Evolutionary conservation across 2,329 filamentous ascomycete genomes (phyloP).

Genomic region (Xylaria sp.): DNA sequence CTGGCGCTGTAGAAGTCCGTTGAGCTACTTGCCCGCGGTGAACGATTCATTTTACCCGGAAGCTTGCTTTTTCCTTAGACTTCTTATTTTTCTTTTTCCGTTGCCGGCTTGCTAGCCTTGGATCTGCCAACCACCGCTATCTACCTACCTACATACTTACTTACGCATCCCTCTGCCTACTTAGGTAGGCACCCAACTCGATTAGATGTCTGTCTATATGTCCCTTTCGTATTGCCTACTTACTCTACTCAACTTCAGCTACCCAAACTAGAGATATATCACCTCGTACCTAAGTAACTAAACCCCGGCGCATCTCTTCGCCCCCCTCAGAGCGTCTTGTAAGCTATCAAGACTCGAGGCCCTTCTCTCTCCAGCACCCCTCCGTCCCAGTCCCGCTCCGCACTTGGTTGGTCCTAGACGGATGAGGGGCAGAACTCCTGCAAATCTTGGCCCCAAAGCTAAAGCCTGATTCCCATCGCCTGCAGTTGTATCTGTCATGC

Average conservation of each 20-base stretch:
- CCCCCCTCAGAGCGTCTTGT: not conserved
- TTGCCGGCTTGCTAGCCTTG: not conserved
- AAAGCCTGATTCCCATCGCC: constrained; percentile 22
- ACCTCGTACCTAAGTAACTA: no score
- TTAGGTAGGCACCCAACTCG: no score
- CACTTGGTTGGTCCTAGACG: constrained; percentile 2
- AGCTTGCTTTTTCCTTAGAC: not conserved
- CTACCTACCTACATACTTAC: not conserved
- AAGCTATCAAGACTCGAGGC: not conserved
- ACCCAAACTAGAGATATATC: no score
- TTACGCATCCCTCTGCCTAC: not conserved
- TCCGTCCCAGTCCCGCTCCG: constrained; percentile 4
- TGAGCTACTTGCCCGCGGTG: constrained; percentile 10
- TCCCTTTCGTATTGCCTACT: no score
- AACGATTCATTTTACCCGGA: constrained; percentile 15
- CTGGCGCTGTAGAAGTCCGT: constrained; percentile 15
- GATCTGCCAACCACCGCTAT: not conserved
- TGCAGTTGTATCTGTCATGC: constrained; percentile 25
- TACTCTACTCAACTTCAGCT: no score
- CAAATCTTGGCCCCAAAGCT: constrained; percentile 24
- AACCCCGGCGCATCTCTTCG: not conserved
- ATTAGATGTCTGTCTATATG: no score
- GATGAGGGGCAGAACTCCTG: constrained; percentile 13
- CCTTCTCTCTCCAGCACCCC: not conserved
- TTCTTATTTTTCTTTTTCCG: not conserved